Evolutionary conservation across 2,329 filamentous ascomycete genomes (phyloP).

Genomic region (Diaporthe vaccinii): DNA sequence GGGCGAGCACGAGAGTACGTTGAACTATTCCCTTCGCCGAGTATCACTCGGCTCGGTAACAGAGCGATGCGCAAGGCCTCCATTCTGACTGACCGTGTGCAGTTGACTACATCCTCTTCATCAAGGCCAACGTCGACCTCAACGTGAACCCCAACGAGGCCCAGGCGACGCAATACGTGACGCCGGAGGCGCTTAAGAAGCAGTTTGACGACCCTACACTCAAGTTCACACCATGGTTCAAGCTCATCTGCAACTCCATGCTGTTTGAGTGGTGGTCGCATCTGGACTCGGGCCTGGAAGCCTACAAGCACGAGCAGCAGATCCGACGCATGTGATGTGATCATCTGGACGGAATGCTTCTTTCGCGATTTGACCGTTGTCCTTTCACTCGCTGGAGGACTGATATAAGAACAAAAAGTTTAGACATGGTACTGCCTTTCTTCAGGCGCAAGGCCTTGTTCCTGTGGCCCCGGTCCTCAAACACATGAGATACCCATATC

Average conservation of each 20-base stretch:
- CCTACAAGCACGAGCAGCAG: conserved; percentile 86
- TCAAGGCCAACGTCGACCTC: conserved; percentile 91
- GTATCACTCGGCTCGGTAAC: not conserved
- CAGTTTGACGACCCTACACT: conserved; percentile 86
- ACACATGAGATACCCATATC: conserved; percentile 32
- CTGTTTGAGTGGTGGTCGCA: conserved; percentile 98
- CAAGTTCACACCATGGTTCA: conserved; percentile 98
- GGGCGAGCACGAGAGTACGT: conserved; percentile 97
- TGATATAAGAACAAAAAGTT: conserved; percentile 6
- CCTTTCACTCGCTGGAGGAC: not conserved
- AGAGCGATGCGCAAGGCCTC: not conserved
- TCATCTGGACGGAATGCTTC: not conserved
- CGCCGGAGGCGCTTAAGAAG: conserved; percentile 82
- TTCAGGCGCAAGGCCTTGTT: conserved; percentile 10
- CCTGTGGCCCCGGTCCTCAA: conserved; percentile 3
- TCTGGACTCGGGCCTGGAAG: conserved; percentile 83
- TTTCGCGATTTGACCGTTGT: not conserved
- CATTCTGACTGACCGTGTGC: conserved; percentile 32
- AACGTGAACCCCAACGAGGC: conserved; percentile 90
- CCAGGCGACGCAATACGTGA: conserved; percentile 86
- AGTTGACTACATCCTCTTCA: conserved; percentile 99
- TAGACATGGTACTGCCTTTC: conserved; percentile 13
- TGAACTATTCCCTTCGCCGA: conserved; percentile 65
- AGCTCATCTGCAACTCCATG: conserved; percentile 98
- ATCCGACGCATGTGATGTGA: conserved; percentile 82